These are phyloP conservation scores for Diaporthe sp. DNA, from an alignment of 2,329 filamentous ascomycete species.

Conservation along the genomic window DNA sequence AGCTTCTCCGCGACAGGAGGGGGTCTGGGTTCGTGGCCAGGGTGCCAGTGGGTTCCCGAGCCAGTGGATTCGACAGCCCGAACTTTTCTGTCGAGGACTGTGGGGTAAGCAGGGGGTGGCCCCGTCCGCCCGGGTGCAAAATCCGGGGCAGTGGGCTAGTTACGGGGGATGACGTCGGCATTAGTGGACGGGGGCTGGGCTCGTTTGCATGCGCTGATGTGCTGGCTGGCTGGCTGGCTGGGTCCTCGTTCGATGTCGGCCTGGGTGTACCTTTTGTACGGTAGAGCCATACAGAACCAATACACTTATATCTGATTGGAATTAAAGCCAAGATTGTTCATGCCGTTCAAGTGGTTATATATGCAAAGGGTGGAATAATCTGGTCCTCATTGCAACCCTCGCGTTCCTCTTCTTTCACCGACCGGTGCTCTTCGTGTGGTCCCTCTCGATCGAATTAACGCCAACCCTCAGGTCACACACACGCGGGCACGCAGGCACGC, in stretches of 20 bases:
- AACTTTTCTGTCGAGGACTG: background rate
- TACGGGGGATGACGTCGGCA: slow-evolving; percentile 11
- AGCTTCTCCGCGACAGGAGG: slow-evolving; percentile 10
- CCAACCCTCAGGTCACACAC: background rate
- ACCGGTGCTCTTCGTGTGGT: background rate
- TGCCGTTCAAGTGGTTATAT: background rate
- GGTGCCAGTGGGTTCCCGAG: slow-evolving; percentile 11
- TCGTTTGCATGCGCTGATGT: slow-evolving; percentile 8
- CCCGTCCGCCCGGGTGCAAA: background rate
- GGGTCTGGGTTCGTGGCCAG: background rate
- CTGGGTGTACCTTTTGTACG: background rate
- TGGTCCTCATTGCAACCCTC: background rate
- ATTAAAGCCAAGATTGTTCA: background rate
- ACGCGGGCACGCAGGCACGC: background rate
- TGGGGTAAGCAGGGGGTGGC: slow-evolving; percentile 21
- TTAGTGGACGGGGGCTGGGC: background rate
- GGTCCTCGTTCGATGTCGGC: background rate
- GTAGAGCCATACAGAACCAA: no score
- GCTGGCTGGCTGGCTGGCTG: slow-evolving; percentile 8
- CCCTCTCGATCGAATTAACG: background rate
- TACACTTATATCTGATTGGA: background rate
- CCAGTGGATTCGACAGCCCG: slow-evolving; percentile 3
- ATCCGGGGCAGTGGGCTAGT: slow-evolving; percentile 22
- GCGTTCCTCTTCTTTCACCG: background rate
- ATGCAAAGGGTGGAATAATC: background rate